A percentile compares a stretch with the other conserved stretches of the same genome.
phyloP scores from a whole-genome alignment of 2,329 filamentous ascomycete species.

The Cercospora beticola region DNA sequence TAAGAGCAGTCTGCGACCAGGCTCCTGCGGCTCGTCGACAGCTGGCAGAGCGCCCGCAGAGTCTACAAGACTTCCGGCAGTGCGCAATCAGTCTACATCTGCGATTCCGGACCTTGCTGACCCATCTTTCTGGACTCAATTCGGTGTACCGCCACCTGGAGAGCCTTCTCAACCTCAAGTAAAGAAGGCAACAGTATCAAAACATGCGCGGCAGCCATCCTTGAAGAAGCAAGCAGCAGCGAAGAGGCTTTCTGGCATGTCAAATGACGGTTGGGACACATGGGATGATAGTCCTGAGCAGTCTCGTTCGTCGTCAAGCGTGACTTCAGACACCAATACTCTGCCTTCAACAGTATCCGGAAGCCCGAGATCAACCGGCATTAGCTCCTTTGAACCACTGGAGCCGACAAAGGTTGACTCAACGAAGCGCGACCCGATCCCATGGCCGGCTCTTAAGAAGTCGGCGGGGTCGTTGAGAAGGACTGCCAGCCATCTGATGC shows the following conservation, averaged over 20 bases:
- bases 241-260: slow-evolving; percentile 23
- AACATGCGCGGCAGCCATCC: slow-evolving; percentile 28
- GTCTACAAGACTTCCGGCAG: slow-evolving; percentile 22
- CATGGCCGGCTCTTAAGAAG: slow-evolving; percentile 71
- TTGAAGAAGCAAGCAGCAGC: slow-evolving; percentile 13
- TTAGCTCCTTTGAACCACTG: slow-evolving; percentile 12
- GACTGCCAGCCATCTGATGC: slow-evolving; percentile 82
- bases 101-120: slow-evolving; percentile 32
- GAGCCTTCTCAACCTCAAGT: slow-evolving; percentile 21
- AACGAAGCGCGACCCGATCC: slow-evolving; percentile 45
- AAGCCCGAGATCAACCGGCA: slow-evolving; percentile 28
- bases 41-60: slow-evolving; percentile 23
- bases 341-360: slow-evolving; percentile 30
- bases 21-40: slow-evolving; percentile 25
- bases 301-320: slow-evolving; percentile 28
- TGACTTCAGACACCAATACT: slow-evolving; percentile 30
- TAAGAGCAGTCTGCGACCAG: slow-evolving; percentile 30
- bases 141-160: slow-evolving; percentile 20
- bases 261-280: slow-evolving; percentile 35
- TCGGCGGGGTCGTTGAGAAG: slow-evolving; percentile 70
- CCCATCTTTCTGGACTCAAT: slow-evolving; percentile 35
- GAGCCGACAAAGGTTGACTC: slow-evolving; percentile 14
- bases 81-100: slow-evolving; percentile 26
- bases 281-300: slow-evolving; percentile 34
- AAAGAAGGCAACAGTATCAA: slow-evolving; percentile 29